Evolutionary conservation across 805 yeast genomes (phyloP).

Genomic region (Novakomyces olei): DNA sequence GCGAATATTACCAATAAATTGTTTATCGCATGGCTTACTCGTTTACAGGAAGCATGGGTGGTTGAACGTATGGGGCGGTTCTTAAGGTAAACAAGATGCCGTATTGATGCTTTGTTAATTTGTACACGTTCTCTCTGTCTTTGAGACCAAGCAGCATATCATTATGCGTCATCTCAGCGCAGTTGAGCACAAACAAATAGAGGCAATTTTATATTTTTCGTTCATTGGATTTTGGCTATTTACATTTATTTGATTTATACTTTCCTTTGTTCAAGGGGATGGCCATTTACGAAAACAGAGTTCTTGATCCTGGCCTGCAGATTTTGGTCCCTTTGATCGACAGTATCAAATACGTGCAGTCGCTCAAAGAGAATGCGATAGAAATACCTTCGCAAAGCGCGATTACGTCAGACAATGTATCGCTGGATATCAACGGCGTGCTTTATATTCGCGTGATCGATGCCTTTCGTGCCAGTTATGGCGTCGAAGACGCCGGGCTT

Average conservation of each 20-base stretch:
- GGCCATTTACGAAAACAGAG: conserved; percentile 15
- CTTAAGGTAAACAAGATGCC: conserved; percentile 14
- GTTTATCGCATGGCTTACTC: no score
- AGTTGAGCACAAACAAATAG: neutral
- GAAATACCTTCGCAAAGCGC: conserved; percentile 72
- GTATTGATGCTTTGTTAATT: neutral
- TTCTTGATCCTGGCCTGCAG: conserved; percentile 58
- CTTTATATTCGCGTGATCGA: conserved; percentile 56
- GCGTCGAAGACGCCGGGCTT: conserved; percentile 71
- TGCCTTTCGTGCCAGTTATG: conserved; percentile 68
- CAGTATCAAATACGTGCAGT: conserved; percentile 58
- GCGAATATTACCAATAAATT: no score
- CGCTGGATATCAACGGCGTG: conserved; percentile 67
- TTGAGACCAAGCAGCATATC: conserved; percentile 7
- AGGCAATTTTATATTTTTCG: conserved; percentile 7
- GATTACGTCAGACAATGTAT: conserved; percentile 67
- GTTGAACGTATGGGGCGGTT: conserved; percentile 83
- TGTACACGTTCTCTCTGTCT: neutral
- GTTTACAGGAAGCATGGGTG: conserved; percentile 78
- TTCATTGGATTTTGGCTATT: conserved; percentile 9
- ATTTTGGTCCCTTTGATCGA: conserved; percentile 51
- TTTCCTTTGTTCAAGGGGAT: neutral
- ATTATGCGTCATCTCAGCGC: neutral
- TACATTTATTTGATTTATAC: neutral
- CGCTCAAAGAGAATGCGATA: conserved; percentile 62